Evolutionary conservation across 2,329 filamentous ascomycete species (phyloP), one percentile per base, ranked within the genome.

Genomic region (Blastomyces percursus): DNA sequence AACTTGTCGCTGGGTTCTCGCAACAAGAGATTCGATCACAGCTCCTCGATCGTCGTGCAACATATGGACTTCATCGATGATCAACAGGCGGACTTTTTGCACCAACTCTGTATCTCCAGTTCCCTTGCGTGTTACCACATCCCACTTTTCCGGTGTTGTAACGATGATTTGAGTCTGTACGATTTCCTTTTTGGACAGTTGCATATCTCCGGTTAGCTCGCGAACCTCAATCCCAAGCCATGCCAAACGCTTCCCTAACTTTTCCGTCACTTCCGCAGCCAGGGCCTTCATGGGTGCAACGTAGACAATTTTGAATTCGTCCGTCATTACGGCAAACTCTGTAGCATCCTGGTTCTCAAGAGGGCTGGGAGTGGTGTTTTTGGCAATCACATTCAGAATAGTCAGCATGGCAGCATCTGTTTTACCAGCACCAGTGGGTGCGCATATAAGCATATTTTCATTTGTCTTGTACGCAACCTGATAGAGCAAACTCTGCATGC

Each of bases 51-150:
- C 94, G 73, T 99, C 94, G 71, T 99, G 95, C 69, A 99, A 86
- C 95, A 99, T 99, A 72, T 99, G 94, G 0, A 99, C 94, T 77
- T 99, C 94, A 74, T 99, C 94, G 66, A 99, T 97, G 70, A 99
- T 97, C 64, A 99, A 82, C 1, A 99, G 81, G 12, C 93, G 86
- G 30, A 99, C 94, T 73, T 99, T 99, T 70, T 99, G 94, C 16
- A 99, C 95, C 2, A 99, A 83, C 72, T 97, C 94, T 0, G 94
- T 97, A 72, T 99, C 94, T 19, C 95, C 94, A 0, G 92, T 97
- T 62, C 93, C 95, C 76, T 97, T 99, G 65, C 94, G 84, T 2
- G 94, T 99, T 5, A 99, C 90, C 0, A 99, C 94, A 73, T 99
- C 94, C 95, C 95, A 99, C 76, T 99, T 99, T 77, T 99, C 94